A percentile compares a stretch with the other conserved stretches of the same genome.
phyloP scores from a whole-genome alignment of 139 green algal genomes.

The Chlorella sorokiniana region DNA sequence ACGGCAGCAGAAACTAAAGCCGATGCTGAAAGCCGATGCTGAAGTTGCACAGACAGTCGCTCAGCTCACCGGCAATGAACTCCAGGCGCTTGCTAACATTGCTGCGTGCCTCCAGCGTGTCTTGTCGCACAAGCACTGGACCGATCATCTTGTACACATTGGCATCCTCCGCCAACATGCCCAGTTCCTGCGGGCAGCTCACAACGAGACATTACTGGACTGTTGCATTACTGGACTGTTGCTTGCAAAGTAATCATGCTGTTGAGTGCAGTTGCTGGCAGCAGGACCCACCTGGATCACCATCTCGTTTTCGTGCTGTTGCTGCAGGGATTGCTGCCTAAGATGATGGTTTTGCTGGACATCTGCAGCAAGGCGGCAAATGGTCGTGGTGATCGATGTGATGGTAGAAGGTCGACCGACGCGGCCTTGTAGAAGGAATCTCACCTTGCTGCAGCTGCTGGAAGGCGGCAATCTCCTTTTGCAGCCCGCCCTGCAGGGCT shows the following conservation, averaged over 20 bases:
- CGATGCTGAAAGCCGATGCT: no score
- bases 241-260: neutral
- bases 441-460: neutral
- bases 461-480: neutral
- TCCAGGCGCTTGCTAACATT: slow-evolving; percentile 92
- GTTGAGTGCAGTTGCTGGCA: no score
- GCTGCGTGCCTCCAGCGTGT: slow-evolving; percentile 81
- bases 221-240: no score
- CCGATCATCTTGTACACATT: slow-evolving; percentile 92
- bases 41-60: no score
- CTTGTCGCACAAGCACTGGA: slow-evolving; percentile 85
- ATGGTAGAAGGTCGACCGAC: neutral
- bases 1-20: no score
- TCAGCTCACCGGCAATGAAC: slow-evolving; percentile 72
- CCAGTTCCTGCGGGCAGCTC: slow-evolving; percentile 73
- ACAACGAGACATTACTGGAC: neutral
- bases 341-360: slow-evolving; percentile 53
- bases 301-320: slow-evolving; percentile 77
- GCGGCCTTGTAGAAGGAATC: neutral
- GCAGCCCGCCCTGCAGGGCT: neutral
- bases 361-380: slow-evolving; percentile 42
- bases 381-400: neutral
- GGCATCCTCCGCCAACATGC: slow-evolving; percentile 73
- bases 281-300: slow-evolving; percentile 67
- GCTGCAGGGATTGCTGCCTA: slow-evolving; percentile 61